Evolutionary conservation across 2,329 filamentous ascomycete species (phyloP).

Genomic region (Neophaeococcomyces mojaviensis): DNA sequence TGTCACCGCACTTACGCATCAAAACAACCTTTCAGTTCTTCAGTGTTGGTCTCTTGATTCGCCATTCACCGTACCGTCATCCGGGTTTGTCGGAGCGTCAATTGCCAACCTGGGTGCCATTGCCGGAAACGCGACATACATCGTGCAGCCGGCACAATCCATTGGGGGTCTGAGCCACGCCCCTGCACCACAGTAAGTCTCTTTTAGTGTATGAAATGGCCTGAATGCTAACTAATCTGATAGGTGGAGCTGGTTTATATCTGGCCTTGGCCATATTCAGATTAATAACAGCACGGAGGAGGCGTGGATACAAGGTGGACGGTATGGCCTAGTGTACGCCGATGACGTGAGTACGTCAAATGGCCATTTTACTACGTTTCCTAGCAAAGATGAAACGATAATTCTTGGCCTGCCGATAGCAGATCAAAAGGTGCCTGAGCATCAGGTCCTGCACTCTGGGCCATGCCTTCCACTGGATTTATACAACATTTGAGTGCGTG

Average conservation of each 20-base stretch:
- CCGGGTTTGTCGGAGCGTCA: conserved; percentile 25
- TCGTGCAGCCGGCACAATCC: conserved; percentile 31
- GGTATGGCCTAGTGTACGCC: conserved; percentile 36
- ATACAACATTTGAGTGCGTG: not conserved
- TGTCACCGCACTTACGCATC: conserved; percentile 35
- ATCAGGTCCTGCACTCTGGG: conserved; percentile 30
- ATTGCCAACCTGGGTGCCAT: conserved; percentile 28
- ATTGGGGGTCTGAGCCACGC: conserved; percentile 38
- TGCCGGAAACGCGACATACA: conserved; percentile 29
- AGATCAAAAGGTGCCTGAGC: conserved; percentile 29
- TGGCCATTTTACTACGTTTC: conserved; percentile 39
- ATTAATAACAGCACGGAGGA: conserved; percentile 33
- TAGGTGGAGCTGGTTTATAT: conserved; percentile 33
- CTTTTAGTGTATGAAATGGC: not conserved
- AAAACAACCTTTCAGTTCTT: conserved; percentile 33
- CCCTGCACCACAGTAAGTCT: conserved; percentile 35
- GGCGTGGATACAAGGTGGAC: conserved; percentile 34
- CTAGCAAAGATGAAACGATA: conserved; percentile 32
- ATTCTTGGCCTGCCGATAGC: conserved; percentile 32
- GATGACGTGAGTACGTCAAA: conserved; percentile 34
- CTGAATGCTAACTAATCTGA: conserved; percentile 9
- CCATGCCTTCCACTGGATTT: conserved; percentile 2
- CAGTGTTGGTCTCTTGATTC: conserved; percentile 41
- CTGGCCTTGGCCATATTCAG: conserved; percentile 36
- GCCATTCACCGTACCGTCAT: conserved; percentile 28